Evolutionary conservation across 768 basidiomycete genomes (phyloP), one percentile per base, ranked within the genome.

Genomic region (Naganishia kalamii): DNA sequence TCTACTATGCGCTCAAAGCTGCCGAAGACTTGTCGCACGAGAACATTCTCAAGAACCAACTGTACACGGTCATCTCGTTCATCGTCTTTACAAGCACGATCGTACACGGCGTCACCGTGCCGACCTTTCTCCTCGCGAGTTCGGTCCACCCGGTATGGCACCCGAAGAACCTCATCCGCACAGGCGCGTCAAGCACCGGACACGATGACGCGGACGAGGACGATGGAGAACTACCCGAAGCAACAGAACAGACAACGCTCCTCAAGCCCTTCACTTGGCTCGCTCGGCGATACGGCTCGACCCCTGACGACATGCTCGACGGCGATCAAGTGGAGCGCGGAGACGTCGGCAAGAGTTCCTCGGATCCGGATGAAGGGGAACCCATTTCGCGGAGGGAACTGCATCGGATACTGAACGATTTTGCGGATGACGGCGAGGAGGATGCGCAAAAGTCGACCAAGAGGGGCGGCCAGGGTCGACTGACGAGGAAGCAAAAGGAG

Each of bases 11-110:
- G 19, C 60, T 66, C 35, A 66, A 60, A 47, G 62, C 59, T n/a
- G 63, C 60, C 29, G 66, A 67, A 50, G 63, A 60, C 19, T 44
- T 68, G 1, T 59, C 63, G 1, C 40, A 17, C 19, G 63, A 65
- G 15, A 64, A 59, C 37, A 33, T 54, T 4, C 57, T 70, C 3
- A 70, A 68, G 50, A 59, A 61, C 33, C 49, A 64, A 23, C 50
- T 70, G 0, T 70, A 65, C 35, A 60, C 50, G 8, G 65, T 70
- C 43, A 62, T 70, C 19, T 43, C 66, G 2, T 70, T 67, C 51
- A 65, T 70, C 33, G 69, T 70, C 10, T 68, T 70, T 23, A 67
- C 65, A 0, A 68, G 66, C 52, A 70, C 69, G 37, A 59, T 70
- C 33, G 64, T 68, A 4, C 69, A 70, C 47, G 69, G 69, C 30